Conservation (phyloP, 2,329 filamentous ascomycete species). For the Hypoxylon sp. region DNA sequence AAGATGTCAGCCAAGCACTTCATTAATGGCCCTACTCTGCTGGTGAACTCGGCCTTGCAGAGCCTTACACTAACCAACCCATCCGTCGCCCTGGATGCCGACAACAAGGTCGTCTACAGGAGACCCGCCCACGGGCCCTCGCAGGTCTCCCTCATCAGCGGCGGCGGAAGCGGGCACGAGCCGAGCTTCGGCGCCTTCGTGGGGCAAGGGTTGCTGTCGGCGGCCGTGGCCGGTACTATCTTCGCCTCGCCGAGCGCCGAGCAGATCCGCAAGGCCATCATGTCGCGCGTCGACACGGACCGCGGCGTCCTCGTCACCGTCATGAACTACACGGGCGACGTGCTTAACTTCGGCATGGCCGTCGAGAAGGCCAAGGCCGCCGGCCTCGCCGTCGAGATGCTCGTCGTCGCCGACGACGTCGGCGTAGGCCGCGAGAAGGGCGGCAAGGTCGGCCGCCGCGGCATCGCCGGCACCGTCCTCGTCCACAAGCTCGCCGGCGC, state of each 20-base stretch:
- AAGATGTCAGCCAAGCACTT: slow-evolving; percentile 78
- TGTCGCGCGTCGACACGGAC: slow-evolving; percentile 72
- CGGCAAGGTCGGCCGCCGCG: slow-evolving; percentile 91
- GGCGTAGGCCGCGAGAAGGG: slow-evolving; percentile 82
- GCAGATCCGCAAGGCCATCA: slow-evolving; percentile 80
- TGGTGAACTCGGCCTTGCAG: slow-evolving; percentile 79
- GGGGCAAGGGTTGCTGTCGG: slow-evolving; percentile 79
- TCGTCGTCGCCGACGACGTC: slow-evolving; percentile 90
- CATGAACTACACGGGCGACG: slow-evolving; percentile 93
- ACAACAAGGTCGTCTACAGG: slow-evolving; percentile 86
- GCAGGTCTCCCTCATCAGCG: slow-evolving; percentile 84
- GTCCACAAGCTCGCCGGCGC: slow-evolving; percentile 92
- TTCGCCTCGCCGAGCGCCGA: slow-evolving; percentile 84
- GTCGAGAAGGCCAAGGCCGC: slow-evolving; percentile 89
- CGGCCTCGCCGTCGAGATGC: slow-evolving; percentile 82
- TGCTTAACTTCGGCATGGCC: slow-evolving; percentile 92
- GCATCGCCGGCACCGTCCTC: slow-evolving; percentile 89
- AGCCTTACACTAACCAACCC: slow-evolving; percentile 86
- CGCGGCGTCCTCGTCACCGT: slow-evolving; percentile 87
- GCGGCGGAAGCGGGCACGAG: slow-evolving; percentile 90
- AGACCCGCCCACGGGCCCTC: slow-evolving; percentile 59
- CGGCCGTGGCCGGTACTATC: slow-evolving; percentile 85
- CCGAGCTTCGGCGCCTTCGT: slow-evolving; percentile 88
- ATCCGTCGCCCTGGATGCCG: slow-evolving; percentile 76
- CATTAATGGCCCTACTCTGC: slow-evolving; percentile 80